phyloP scores from a whole-genome alignment of 148 eudicot genomes.

The Beta vulgaris region DNA sequence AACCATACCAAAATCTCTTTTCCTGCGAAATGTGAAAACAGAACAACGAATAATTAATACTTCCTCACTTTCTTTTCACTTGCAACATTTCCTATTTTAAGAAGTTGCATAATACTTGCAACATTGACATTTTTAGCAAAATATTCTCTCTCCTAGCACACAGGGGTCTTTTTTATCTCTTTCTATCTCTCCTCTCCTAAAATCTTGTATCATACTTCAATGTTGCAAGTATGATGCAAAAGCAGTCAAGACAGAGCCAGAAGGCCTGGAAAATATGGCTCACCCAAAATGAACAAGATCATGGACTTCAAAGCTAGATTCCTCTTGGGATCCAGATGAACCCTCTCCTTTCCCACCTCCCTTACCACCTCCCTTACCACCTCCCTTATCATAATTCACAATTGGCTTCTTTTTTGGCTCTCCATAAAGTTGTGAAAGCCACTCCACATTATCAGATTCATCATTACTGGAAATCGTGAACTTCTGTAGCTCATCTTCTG shows the following conservation, averaged over 20 bases:
- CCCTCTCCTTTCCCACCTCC: slow-evolving; percentile 74
- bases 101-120: no score
- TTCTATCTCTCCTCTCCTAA: no score
- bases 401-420: slow-evolving; percentile 48
- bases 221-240: no score
- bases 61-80: no score
- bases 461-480: slow-evolving; percentile 61
- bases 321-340: slow-evolving; percentile 54
- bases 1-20: slow-evolving; percentile 84
- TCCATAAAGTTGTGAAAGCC: slow-evolving; percentile 89
- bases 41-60: background rate
- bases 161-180: no score
- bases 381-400: slow-evolving; percentile 39
- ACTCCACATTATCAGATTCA: slow-evolving; percentile 66
- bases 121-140: no score
- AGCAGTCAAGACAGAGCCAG: slow-evolving; percentile 3
- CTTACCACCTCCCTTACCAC: slow-evolving; percentile 58
- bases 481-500: slow-evolving; percentile 82
- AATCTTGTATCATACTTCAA: no score
- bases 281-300: slow-evolving; percentile 90
- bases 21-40: slow-evolving; percentile 41
- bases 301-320: slow-evolving; percentile 61
- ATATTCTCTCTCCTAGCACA: no score
- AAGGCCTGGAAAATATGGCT: slow-evolving; percentile 9
- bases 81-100: no score